phyloP scores from a whole-genome alignment of 2,329 filamentous ascomycete species.

The Monascus ruber region DNA sequence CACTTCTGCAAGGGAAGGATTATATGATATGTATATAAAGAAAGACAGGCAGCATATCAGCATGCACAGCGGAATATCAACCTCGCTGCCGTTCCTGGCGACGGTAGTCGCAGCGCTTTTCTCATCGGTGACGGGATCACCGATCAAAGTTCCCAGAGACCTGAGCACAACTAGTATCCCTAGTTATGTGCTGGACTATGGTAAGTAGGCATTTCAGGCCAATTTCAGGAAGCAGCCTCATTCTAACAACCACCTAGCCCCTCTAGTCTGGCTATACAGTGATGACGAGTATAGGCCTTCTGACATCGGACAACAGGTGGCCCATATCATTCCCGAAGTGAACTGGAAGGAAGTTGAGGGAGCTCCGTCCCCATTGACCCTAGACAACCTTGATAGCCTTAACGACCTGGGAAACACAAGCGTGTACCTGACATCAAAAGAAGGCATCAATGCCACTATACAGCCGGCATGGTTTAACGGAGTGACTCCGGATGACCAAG shows the following conservation, averaged over 20 bases:
- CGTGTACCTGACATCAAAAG: slow-evolving; percentile 39
- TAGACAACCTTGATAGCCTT: slow-evolving; percentile 38
- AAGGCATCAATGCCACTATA: slow-evolving; percentile 33
- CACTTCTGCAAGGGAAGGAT: too few relatives aligned
- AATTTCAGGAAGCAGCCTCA: too few relatives aligned
- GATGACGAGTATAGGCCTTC: slow-evolving; percentile 40
- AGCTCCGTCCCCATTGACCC: slow-evolving; percentile 29
- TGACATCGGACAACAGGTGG: slow-evolving; percentile 36
- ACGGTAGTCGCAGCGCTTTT: too few relatives aligned
- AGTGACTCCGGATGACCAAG: slow-evolving; percentile 39
- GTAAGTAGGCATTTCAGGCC: too few relatives aligned
- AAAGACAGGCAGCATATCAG: too few relatives aligned
- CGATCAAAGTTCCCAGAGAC: too few relatives aligned
- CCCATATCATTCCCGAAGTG: slow-evolving; percentile 35
- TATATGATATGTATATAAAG: too few relatives aligned
- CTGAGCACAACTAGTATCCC: too few relatives aligned
- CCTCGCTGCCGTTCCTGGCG: too few relatives aligned
- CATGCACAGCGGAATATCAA: too few relatives aligned
- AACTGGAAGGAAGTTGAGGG: slow-evolving; percentile 30
- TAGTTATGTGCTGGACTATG: too few relatives aligned
- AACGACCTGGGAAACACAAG: slow-evolving; percentile 35
- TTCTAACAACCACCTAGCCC: slow-evolving; percentile 26
- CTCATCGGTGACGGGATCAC: too few relatives aligned
- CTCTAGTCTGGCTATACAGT: slow-evolving; percentile 40
- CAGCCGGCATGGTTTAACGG: slow-evolving; percentile 42